Base-by-base conservation (phyloP, 2,329 filamentous ascomycete genomes). In the Conoideocrella luteorostrata region DNA sequence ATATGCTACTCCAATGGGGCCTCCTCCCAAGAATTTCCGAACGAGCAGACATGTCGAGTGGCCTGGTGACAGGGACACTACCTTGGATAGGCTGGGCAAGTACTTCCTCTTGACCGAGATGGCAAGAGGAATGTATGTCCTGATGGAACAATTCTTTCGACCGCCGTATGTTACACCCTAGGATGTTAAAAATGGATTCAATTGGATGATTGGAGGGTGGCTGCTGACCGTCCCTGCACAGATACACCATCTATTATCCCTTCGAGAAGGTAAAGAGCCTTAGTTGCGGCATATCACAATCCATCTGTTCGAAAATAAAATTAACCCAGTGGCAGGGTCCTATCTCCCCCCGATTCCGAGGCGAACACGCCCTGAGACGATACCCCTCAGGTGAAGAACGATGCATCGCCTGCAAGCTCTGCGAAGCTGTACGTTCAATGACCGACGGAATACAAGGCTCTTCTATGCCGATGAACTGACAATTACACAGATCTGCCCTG, bases 331-430 rank as follows among this genome's bases (percentile, higher is more conserved):
- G 2, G n/a, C 49, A 81, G 78, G 93, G 93, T 38, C 93, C 93
- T 48, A 96, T 98, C 65, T 96, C 90, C 28, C 93, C 93, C 49
- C 86, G 93, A 56, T 98, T 98, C 82, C 87, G 93, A 68, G 93
- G 93, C 65, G 93, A 98, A 70, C 93, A 98, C 72, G 93, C 93
- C 54, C 78, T 98, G 52, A 84, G 93, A 67, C 82, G 93, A 61
- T 98, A 98, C 69, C 93, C 93, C 23, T 94, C 91, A 3, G 93
- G 93, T 55, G 93, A 98, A 72, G 93, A 98, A 75, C 86, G 93
- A 57, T 98, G 93, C 76, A 98, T 98, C 69, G 93, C 93, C 56
- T 98, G 93, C 86, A 98, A 98, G 77, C 83, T 98, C 47, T 98
- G 93, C 72, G 93, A 98, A 73, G 93, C 93, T 57, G 77, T 82